Evolutionary conservation across 1,284 basidiomycete genomes (phyloP).

Genomic region (Mycena citricolor): DNA sequence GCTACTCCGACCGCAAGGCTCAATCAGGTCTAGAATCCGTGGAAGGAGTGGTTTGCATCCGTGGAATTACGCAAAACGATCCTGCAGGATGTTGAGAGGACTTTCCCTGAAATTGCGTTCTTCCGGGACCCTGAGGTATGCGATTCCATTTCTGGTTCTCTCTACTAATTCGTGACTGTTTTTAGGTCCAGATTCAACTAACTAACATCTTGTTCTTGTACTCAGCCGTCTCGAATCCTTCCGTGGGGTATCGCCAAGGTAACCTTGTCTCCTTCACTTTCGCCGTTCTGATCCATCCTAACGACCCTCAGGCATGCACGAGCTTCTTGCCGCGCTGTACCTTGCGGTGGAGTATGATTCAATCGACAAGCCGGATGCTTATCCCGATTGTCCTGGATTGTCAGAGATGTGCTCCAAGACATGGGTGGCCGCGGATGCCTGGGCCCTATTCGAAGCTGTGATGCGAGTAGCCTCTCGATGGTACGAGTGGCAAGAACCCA

Average conservation of each 20-base stretch:
- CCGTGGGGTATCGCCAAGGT: constrained; percentile 90
- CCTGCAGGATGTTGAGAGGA: constrained; percentile 88
- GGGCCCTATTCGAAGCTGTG: constrained; percentile 73
- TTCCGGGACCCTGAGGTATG: constrained; percentile 76
- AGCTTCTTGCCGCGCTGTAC: constrained; percentile 83
- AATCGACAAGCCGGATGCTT: constrained; percentile 38
- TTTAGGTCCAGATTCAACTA: constrained; percentile 47
- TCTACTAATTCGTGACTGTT: background rate
- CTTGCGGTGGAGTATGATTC: constrained; percentile 84
- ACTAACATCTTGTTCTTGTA: constrained; percentile 86
- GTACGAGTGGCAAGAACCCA: constrained; percentile 85
- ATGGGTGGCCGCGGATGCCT: constrained; percentile 83
- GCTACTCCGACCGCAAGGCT: background rate
- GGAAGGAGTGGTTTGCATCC: constrained; percentile 88
- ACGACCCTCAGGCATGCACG: constrained; percentile 75
- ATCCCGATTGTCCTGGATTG: constrained; percentile 37
- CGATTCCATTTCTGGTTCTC: background rate
- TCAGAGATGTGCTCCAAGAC: constrained; percentile 63
- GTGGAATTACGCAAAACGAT: constrained; percentile 87
- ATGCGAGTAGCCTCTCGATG: constrained; percentile 78
- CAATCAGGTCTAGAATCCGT: constrained; percentile 69
- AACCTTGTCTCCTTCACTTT: background rate
- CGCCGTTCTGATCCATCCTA: constrained; percentile 11
- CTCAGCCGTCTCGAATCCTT: constrained; percentile 64
- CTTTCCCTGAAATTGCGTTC: constrained; percentile 91